Evolutionary conservation across 495 filamentous ascomycete species (phyloP).

Genomic region (Lophiostoma macrostomum): DNA sequence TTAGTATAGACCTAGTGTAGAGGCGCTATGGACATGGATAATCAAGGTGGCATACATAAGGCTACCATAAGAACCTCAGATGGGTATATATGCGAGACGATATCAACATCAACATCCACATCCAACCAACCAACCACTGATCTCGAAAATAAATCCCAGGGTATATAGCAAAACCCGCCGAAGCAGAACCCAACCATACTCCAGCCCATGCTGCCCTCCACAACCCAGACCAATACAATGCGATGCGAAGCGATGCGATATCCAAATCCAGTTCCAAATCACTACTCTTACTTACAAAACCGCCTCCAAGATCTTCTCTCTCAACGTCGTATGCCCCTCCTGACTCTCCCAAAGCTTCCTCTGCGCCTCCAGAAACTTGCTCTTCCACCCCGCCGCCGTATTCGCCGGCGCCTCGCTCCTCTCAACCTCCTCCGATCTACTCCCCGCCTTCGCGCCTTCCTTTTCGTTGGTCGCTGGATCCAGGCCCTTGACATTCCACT

Average conservation of each 20-base stretch:
- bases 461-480: background rate
- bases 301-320: slow-evolving; percentile 55
- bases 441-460: background rate
- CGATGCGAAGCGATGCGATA: no score
- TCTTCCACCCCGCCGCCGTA: slow-evolving; percentile 44
- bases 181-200: background rate
- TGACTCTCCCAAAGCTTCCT: slow-evolving; percentile 53
- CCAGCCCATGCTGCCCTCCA: background rate
- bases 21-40: no score
- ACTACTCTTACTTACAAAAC: slow-evolving; percentile 44
- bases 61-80: no score
- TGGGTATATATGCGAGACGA: no score
- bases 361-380: slow-evolving; percentile 39
- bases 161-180: no score
- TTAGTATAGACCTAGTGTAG: no score
- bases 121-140: background rate
- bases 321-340: slow-evolving; percentile 49
- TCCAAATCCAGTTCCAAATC: slow-evolving; percentile 3
- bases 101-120: background rate
- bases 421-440: background rate
- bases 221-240: no score
- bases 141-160: no score
- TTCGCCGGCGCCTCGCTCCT: slow-evolving; percentile 21
- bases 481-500: slow-evolving; percentile 36
- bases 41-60: no score